Evolutionary conservation across 495 filamentous ascomycete species (phyloP).

Genomic region (Talaromyces wortmannii): DNA sequence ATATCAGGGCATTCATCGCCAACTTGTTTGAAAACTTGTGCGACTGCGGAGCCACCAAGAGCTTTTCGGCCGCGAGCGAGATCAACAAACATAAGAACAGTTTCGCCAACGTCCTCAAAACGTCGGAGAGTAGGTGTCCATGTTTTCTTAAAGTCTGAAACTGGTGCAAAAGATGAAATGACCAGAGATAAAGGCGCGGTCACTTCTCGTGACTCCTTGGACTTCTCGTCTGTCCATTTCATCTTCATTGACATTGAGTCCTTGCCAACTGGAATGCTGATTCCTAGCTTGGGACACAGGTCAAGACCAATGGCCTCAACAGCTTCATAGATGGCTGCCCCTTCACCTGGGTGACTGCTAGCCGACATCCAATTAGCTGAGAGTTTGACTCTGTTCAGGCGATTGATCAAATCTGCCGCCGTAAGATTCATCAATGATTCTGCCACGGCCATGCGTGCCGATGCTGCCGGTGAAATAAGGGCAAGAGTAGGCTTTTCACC

Average conservation of each 20-base stretch:
- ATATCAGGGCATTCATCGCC: constrained; percentile 82
- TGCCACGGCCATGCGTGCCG: constrained; percentile 92
- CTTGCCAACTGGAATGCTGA: constrained; percentile 94
- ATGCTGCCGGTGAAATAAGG: constrained; percentile 86
- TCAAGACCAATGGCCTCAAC: constrained; percentile 90
- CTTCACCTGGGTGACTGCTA: constrained; percentile 87
- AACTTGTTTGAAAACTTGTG: constrained; percentile 84
- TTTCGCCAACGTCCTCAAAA: constrained; percentile 82
- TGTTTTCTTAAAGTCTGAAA: constrained; percentile 70
- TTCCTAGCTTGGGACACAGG: constrained; percentile 73
- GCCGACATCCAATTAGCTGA: constrained; percentile 99
- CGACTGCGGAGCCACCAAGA: constrained; percentile 86
- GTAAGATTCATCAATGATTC: constrained; percentile 90
- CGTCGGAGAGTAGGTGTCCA: constrained; percentile 90
- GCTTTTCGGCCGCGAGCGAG: constrained; percentile 70
- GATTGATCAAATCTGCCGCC: constrained; percentile 74
- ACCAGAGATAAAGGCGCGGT: constrained; percentile 87
- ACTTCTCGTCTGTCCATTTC: constrained; percentile 76
- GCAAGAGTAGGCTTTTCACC: constrained; percentile 90
- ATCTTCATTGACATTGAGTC: constrained; percentile 99
- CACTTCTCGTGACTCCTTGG: constrained; percentile 68
- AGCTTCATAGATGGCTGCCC: constrained; percentile 88
- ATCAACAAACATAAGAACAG: constrained; percentile 85
- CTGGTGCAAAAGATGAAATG: constrained; percentile 82
- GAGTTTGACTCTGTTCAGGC: constrained; percentile 70